Evolutionary conservation across 164 flowering plant genomes (phyloP).

Genomic region (Sextonia rubra): DNA sequence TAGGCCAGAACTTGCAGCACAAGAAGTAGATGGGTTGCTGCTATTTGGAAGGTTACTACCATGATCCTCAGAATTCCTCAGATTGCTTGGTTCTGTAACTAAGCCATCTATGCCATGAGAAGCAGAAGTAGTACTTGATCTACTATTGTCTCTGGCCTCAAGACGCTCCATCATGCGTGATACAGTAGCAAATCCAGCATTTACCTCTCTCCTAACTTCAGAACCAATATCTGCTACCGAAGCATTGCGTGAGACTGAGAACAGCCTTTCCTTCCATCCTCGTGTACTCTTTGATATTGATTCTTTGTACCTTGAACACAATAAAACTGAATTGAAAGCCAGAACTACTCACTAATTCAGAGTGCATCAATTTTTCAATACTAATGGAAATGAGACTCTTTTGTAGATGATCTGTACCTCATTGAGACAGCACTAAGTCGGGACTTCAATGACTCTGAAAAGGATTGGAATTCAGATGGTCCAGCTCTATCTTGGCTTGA

Average conservation of each 20-base stretch:
- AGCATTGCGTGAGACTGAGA: conserved; percentile 63
- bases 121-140: conserved; percentile 27
- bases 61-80: conserved; percentile 23
- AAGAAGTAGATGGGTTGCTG: conserved; percentile 32
- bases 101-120: conserved; percentile 23
- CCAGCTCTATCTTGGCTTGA: conserved; percentile 63
- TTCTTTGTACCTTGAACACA: conserved; percentile 49
- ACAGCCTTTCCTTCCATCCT: conserved; percentile 79
- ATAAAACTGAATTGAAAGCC: background rate
- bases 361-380: background rate
- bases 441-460: conserved; percentile 74
- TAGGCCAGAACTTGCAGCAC: conserved; percentile 51
- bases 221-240: conserved; percentile 48
- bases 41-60: conserved; percentile 23
- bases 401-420: conserved; percentile 31
- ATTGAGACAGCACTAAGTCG: conserved; percentile 62
- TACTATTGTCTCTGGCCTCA: conserved; percentile 38
- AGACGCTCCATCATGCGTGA: conserved; percentile 54
- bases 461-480: conserved; percentile 77
- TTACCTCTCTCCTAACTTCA: conserved; percentile 57
- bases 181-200: conserved; percentile 61
- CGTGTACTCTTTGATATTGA: conserved; percentile 72
- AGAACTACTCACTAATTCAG: background rate
- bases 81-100: conserved; percentile 27
- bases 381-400: too few relatives aligned